Percentiles rank a stretch among this genome's conserved stretches.
phyloP scores from a whole-genome alignment of 768 basidiomycete genomes.

The Pleurotus ostreatus region DNA sequence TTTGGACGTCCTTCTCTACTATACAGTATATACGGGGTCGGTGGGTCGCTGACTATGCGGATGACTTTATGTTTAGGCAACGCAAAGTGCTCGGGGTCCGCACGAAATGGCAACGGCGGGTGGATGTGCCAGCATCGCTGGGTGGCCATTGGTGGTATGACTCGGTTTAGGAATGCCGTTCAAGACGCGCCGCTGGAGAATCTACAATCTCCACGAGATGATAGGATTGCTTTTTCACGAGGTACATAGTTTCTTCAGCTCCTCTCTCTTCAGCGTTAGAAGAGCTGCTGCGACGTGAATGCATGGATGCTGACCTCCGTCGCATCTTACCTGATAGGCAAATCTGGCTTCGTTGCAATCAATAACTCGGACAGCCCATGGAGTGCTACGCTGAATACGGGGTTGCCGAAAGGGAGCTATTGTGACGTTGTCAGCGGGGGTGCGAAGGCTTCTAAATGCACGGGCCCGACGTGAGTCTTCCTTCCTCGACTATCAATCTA shows the following conservation, averaged over 20 bases:
- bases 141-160: conserved; percentile 54
- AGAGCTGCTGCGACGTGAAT: too few species aligned
- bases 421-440: conserved; percentile 44
- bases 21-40: too few species aligned
- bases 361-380: conserved; percentile 42
- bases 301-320: neutral
- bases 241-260: conserved; percentile 21
- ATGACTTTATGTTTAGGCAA: too few species aligned
- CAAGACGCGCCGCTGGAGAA: conserved; percentile 32
- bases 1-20: too few species aligned
- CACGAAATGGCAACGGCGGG: conserved; percentile 39
- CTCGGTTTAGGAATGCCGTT: conserved; percentile 59
- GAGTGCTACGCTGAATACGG: conserved; percentile 40
- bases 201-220: conserved; percentile 28
- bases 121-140: conserved; percentile 69
- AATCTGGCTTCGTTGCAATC: conserved; percentile 46
- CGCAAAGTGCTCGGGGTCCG: conserved; percentile 25
- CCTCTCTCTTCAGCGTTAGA: too few species aligned
- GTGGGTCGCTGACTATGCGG: too few species aligned
- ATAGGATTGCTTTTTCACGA: conserved; percentile 47
- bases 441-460: neutral
- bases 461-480: neutral
- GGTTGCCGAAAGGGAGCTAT: conserved; percentile 40
- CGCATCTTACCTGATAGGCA: conserved; percentile 19
- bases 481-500: too few species aligned